Evolutionary conservation across 1,284 basidiomycete genomes (phyloP).

Genomic region (Malassezia dermatis): DNA sequence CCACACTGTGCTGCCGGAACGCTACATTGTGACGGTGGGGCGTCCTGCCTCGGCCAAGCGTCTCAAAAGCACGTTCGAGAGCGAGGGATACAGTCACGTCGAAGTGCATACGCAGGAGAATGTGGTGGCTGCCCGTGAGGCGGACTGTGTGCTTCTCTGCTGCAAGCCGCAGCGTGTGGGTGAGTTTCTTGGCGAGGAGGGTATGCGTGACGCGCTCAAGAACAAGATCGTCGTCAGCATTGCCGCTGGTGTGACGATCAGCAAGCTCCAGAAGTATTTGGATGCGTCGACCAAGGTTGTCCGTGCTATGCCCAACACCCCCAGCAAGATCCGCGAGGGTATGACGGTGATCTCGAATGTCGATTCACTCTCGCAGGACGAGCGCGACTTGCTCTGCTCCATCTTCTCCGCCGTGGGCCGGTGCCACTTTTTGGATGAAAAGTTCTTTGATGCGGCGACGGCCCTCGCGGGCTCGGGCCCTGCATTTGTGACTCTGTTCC

Average conservation of each 20-base stretch:
- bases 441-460: constrained; percentile 89
- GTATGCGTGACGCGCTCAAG: constrained; percentile 74
- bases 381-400: constrained; percentile 28
- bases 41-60: constrained; percentile 65
- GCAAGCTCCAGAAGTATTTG: constrained; percentile 68
- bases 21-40: constrained; percentile 80
- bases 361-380: constrained; percentile 17
- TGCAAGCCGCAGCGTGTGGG: constrained; percentile 78
- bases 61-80: constrained; percentile 59
- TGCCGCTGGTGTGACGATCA: constrained; percentile 82
- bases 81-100: constrained; percentile 50
- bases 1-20: constrained; percentile 54
- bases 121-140: constrained; percentile 60
- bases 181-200: constrained; percentile 62
- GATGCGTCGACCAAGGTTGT: constrained; percentile 69
- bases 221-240: constrained; percentile 92
- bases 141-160: constrained; percentile 65
- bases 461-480: constrained; percentile 92
- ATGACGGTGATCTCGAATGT: constrained; percentile 40
- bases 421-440: constrained; percentile 43
- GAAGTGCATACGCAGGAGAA: constrained; percentile 61
- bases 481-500: constrained; percentile 88
- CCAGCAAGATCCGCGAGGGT: constrained; percentile 59
- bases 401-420: constrained; percentile 43
- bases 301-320: constrained; percentile 97